Evolutionary conservation across 371 early-diverging fungal species (phyloP), one percentile per base, ranked within the genome.

Genomic region (Syncephalastrum monosporum): DNA sequence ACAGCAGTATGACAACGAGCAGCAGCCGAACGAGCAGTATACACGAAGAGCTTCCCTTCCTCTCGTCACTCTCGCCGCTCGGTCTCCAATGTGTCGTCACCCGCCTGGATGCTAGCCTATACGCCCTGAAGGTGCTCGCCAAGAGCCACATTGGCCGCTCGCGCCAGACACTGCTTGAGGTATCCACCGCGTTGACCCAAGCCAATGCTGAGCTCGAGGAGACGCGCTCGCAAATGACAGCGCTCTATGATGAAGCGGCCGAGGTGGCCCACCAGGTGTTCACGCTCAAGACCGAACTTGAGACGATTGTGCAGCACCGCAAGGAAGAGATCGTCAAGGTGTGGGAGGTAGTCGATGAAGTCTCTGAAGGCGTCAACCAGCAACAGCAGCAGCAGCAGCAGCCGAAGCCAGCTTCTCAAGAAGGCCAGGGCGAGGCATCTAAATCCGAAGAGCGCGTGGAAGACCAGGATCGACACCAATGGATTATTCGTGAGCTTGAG

Each of bases 281-380:
- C 50, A 74, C 67, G 0, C 67, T 84, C 24, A 81, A 82, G 47
- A 75, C 75, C 15, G 83, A 82, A 42, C 67, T 84, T 2, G 83
- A 82, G 53, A 79, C 72, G 0, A 65, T 82, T 51, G 76, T 84
- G 7, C 69, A 77, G 21, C 79, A 79, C 47, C 76, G 83, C 17
- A 82, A 82, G 61, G 81, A 76, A 24, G 85, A 84, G 50, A 79
- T 84, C 3, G 73, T 81, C 42, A 82, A 82, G 56, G 81, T 84
- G 12, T 82, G 85, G 85, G 81, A 82, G 47, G 82, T 84, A 14
- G 82, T 82, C 0, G 79, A 80, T 41, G 83, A 82, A 52, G 85
- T 84, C 1, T 70, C 70, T 4, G 72, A 60, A 15, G 68, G 80
- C 8, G 55, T 76, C 4, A 67, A 72, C 19, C 50, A 47, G 29